Base-by-base conservation (phyloP, 768 basidiomycete genomes). In the Rhodosporidiobolus odoratus region DNA sequence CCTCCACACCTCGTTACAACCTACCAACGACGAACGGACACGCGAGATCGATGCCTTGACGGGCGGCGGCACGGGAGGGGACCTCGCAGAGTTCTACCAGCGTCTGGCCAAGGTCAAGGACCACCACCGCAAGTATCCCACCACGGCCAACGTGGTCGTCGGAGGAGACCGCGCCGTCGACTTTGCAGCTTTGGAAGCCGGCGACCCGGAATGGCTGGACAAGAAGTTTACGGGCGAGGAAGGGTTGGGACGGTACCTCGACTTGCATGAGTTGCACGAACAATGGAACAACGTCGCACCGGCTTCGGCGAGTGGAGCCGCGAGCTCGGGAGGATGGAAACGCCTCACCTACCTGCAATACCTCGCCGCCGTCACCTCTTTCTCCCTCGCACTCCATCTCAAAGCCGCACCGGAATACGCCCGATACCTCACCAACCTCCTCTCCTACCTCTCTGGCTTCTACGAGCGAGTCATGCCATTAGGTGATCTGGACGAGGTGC, bases 71-170 rank as follows among this genome's bases (percentile, higher is more conserved):
- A 53, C 65, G 0, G 77, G 78, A 54, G 80, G 79, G 38, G 82
- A 97, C 81, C 84, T 98, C 61, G 87, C 88, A 57, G 92, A 95
- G 80, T 99, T 99, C 83, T 98, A 99, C 82, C 83, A 88, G 80
- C 88, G 96, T 83, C 88, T 98, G 84, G 88, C 87, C 78, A 92
- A 90, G 85, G 87, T 98, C 81, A 91, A 94, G 82, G 92, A 94
- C 79, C 92, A 95, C 85, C 88, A 98, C 84, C 85, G 85, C 82
- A 91, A 91, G 84, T 93, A 97, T 84, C 93, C 93, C 82, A 90
- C 94, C 82, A 83, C 89, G 81, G 84, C 85, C 77, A 64, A 52
- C 37, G 58, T 66, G 4, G 13, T 30, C 35, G 53, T 69, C 34
- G 54, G 32, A 9, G 59, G 53, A 15, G 73, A 71, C 57, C 56